Evolutionary conservation across 1,139 yeast genomes (phyloP).

Genomic region (Tardiomyces blankii): DNA sequence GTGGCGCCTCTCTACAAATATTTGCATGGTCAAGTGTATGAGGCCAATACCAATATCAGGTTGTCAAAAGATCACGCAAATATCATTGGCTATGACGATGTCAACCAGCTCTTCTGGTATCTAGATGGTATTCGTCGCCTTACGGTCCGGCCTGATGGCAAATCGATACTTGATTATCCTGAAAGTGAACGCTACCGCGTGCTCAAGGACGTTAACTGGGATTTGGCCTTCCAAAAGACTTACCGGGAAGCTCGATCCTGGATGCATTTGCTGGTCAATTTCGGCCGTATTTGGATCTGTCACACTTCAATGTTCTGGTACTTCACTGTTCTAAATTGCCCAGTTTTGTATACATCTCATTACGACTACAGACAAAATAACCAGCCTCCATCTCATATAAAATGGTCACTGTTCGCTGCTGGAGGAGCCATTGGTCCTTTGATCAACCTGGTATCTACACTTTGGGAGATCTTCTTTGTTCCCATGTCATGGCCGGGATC

Average conservation of each 20-base stretch:
- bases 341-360: constrained; percentile 57
- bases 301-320: constrained; percentile 75
- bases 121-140: constrained; percentile 48
- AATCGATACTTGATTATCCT: constrained; percentile 34
- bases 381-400: constrained; percentile 53
- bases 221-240: constrained; percentile 54
- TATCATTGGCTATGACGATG: constrained; percentile 76
- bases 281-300: constrained; percentile 74
- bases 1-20: constrained; percentile 69
- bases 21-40: constrained; percentile 40
- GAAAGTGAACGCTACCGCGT: constrained; percentile 35
- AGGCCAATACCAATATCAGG: constrained; percentile 28
- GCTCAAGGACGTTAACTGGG: constrained; percentile 51
- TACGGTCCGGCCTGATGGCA: constrained; percentile 32
- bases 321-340: constrained; percentile 67
- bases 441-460: constrained; percentile 49
- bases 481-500: constrained; percentile 26
- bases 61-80: constrained; percentile 55
- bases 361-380: constrained; percentile 40
- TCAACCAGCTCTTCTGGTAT: constrained; percentile 80
- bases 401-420: constrained; percentile 51
- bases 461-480: constrained; percentile 53
- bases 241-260: constrained; percentile 66
- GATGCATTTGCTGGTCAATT: constrained; percentile 67
- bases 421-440: constrained; percentile 66